phyloP scores from a whole-genome alignment of 257 asterid species.

The Scutellaria minor region DNA sequence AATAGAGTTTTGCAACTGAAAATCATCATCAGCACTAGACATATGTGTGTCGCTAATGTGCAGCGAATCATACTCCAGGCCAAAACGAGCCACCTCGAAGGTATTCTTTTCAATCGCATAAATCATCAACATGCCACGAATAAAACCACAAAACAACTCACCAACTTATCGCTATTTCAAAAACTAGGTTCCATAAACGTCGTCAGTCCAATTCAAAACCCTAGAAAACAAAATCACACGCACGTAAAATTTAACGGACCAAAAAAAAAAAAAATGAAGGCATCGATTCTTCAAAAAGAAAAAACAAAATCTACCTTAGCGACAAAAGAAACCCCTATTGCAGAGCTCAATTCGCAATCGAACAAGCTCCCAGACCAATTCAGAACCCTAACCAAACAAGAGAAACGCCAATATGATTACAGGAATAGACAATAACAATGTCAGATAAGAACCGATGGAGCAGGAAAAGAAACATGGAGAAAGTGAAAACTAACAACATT shows the following conservation, averaged over 20 bases:
- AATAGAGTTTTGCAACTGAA: slow-evolving; percentile 54
- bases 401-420: too few species aligned
- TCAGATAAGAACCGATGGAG: too few species aligned
- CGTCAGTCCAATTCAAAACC: slow-evolving; percentile 50
- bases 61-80: slow-evolving; percentile 68
- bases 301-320: too few species aligned
- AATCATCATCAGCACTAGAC: slow-evolving; percentile 87
- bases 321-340: too few species aligned
- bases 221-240: slow-evolving; percentile 29
- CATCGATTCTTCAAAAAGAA: too few species aligned
- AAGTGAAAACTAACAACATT: too few species aligned
- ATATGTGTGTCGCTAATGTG: slow-evolving; percentile 63
- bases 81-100: slow-evolving; percentile 70
- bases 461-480: too few species aligned
- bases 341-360: too few species aligned
- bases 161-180: too few species aligned
- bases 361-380: too few species aligned
- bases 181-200: slow-evolving; percentile 16
- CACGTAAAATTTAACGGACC: neutral
- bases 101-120: slow-evolving; percentile 94
- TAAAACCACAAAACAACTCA: neutral
- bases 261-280: neutral
- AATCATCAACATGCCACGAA: slow-evolving; percentile 53
- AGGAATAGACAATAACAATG: too few species aligned
- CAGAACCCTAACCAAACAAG: too few species aligned